A percentile compares a stretch with the other conserved stretches of the same genome.
These are phyloP conservation scores for Citeromyces hawaiiensis DNA, from an alignment of 1,139 yeast genomes.

Conservation along the genomic window DNA sequence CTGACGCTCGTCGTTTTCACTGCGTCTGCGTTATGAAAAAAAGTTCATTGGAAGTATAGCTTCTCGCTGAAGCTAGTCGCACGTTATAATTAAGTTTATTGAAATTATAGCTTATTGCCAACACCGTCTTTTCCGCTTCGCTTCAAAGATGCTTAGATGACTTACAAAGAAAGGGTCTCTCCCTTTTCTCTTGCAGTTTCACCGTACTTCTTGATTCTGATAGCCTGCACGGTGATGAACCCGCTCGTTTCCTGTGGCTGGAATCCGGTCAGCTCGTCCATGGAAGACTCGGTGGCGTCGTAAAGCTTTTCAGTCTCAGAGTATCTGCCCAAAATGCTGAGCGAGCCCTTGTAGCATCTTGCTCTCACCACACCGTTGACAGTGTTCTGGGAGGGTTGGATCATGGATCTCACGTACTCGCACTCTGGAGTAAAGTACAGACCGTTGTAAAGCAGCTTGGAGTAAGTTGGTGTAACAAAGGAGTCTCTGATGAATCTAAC, in stretches of 20 bases:
- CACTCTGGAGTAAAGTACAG: slow-evolving; percentile 97
- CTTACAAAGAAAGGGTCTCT: slow-evolving; percentile 29
- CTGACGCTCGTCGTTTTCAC: too few relatives aligned
- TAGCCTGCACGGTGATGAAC: slow-evolving; percentile 94
- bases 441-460: slow-evolving; percentile 90
- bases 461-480: slow-evolving; percentile 86
- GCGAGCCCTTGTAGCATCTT: slow-evolving; percentile 82
- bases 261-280: slow-evolving; percentile 98
- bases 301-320: slow-evolving; percentile 91
- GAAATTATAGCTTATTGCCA: too few relatives aligned
- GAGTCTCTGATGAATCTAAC: slow-evolving; percentile 94
- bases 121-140: too few relatives aligned
- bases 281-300: slow-evolving; percentile 95
- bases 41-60: too few relatives aligned
- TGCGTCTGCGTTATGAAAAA: too few relatives aligned
- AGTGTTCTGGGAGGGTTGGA: slow-evolving; percentile 84
- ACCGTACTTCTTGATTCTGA: slow-evolving; percentile 96
- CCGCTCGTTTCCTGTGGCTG: slow-evolving; percentile 96
- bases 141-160: too few relatives aligned
- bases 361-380: slow-evolving; percentile 96
- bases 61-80: too few relatives aligned
- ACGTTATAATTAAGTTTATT: too few relatives aligned
- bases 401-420: slow-evolving; percentile 88
- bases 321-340: slow-evolving; percentile 81
- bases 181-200: slow-evolving; percentile 82